phyloP scores from a whole-genome alignment of 2,329 filamentous ascomycete genomes.

The Colletotrichum falcatum region DNA sequence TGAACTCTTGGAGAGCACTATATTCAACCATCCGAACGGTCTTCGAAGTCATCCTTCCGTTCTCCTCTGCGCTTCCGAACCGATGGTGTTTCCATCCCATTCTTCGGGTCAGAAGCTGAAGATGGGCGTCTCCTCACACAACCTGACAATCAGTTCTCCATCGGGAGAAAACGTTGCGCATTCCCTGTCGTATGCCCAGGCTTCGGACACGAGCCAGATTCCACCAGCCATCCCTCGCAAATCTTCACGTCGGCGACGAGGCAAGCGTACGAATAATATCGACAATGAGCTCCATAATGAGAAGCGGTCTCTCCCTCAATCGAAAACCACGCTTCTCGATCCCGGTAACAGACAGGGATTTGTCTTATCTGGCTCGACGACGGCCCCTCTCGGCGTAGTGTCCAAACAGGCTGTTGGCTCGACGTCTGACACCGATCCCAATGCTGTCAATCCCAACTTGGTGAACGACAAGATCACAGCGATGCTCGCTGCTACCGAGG shows the following conservation, averaged over 20 bases:
- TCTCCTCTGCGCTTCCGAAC: slow-evolving; percentile 10
- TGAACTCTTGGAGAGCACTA: slow-evolving; percentile 34
- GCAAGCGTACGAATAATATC: neutral
- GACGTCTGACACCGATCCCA: neutral
- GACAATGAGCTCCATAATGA: neutral
- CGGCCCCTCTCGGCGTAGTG: slow-evolving; percentile 23
- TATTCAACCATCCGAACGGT: slow-evolving; percentile 31
- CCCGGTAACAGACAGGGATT: slow-evolving; percentile 13
- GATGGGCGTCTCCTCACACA: neutral
- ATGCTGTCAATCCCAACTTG: slow-evolving; percentile 42
- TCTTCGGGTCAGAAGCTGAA: neutral
- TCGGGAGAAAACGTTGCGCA: neutral
- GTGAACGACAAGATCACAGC: slow-evolving; percentile 51
- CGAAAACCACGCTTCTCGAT: slow-evolving; percentile 32
- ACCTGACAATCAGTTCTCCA: neutral
- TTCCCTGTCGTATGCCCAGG: neutral
- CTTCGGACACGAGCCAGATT: neutral
- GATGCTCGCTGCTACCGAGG: slow-evolving; percentile 53
- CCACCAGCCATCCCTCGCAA: slow-evolving; percentile 36
- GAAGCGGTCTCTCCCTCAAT: slow-evolving; percentile 18
- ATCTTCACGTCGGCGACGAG: slow-evolving; percentile 34
- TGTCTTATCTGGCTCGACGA: slow-evolving; percentile 26
- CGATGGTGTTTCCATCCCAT: neutral
- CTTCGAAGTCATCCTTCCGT: slow-evolving; percentile 38
- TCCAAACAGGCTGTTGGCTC: slow-evolving; percentile 1